Evolutionary conservation across 345 rosid species (phyloP).

Genomic region (Anacardium occidentale): DNA sequence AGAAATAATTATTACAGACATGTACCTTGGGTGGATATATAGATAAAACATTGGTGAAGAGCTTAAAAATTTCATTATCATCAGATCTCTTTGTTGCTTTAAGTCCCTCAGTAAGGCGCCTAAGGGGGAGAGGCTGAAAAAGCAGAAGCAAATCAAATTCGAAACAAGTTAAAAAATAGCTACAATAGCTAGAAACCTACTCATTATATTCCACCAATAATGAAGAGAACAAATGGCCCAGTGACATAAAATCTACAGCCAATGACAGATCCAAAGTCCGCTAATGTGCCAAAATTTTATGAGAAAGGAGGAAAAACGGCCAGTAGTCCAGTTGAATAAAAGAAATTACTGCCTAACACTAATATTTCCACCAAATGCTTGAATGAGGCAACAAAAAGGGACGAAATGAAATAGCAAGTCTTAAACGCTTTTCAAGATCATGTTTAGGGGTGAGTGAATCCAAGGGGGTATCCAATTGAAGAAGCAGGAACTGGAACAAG

Average conservation of each 20-base stretch:
- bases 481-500: no score
- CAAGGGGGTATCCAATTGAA: no score
- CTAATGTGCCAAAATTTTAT: conserved; percentile 2
- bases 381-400: neutral
- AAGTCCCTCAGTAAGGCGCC: conserved; percentile 85
- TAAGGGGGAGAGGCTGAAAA: conserved; percentile 83
- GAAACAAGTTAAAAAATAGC: neutral
- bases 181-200: neutral
- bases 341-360: neutral
- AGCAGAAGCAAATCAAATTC: conserved; percentile 19
- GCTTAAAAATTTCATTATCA: conserved; percentile 62
- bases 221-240: neutral
- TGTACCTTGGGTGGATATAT: conserved; percentile 77
- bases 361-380: neutral
- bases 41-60: conserved; percentile 74
- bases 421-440: neutral
- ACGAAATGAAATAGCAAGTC: neutral
- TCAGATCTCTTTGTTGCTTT: conserved; percentile 54
- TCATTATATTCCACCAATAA: neutral
- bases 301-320: neutral
- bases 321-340: neutral
- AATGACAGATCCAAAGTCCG: neutral
- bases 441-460: no score
- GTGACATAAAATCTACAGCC: neutral
- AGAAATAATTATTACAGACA: neutral